Conservation (phyloP, 2,329 filamentous ascomycete genomes). For the Incumbomyces lentus region DNA sequence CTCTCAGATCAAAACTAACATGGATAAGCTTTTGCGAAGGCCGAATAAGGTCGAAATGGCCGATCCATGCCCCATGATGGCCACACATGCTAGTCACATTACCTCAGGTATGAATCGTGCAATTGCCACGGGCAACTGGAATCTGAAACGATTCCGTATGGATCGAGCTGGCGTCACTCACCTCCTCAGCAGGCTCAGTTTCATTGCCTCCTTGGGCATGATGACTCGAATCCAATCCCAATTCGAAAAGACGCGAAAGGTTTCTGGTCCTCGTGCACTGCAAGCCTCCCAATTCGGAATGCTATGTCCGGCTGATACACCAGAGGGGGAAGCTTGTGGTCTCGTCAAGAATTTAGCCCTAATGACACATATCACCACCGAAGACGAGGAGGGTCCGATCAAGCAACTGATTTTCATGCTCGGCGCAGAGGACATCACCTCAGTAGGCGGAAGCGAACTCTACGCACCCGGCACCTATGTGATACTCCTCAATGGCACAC, state of each 20-base stretch:
- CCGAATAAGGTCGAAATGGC: slow-evolving; percentile 80
- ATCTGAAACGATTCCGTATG: slow-evolving; percentile 96
- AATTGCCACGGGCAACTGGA: slow-evolving; percentile 97
- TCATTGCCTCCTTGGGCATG: slow-evolving; percentile 95
- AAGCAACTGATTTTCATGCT: slow-evolving; percentile 76
- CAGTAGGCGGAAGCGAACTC: slow-evolving; percentile 74
- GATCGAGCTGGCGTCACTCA: slow-evolving; percentile 94
- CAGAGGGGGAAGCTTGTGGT: slow-evolving; percentile 96
- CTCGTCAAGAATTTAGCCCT: slow-evolving; percentile 94
- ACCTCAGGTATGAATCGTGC: slow-evolving; percentile 89
- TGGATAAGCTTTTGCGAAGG: slow-evolving; percentile 93
- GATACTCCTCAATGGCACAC: slow-evolving; percentile 91
- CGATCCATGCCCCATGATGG: slow-evolving; percentile 75
- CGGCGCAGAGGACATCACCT: slow-evolving; percentile 71
- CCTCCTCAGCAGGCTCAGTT: slow-evolving; percentile 87
- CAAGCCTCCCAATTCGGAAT: slow-evolving; percentile 98
- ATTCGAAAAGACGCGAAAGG: slow-evolving; percentile 97
- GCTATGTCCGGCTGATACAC: slow-evolving; percentile 93
- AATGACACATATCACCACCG: slow-evolving; percentile 98
- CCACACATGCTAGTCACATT: slow-evolving; percentile 74
- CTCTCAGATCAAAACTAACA: slow-evolving; percentile 76
- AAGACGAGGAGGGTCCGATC: slow-evolving; percentile 86
- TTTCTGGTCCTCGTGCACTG: slow-evolving; percentile 86
- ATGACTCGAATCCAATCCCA: slow-evolving; percentile 98
- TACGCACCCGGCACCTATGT: slow-evolving; percentile 76